Conservation (phyloP, 2,329 filamentous ascomycete species). For the Xylariaceae sp. region DNA sequence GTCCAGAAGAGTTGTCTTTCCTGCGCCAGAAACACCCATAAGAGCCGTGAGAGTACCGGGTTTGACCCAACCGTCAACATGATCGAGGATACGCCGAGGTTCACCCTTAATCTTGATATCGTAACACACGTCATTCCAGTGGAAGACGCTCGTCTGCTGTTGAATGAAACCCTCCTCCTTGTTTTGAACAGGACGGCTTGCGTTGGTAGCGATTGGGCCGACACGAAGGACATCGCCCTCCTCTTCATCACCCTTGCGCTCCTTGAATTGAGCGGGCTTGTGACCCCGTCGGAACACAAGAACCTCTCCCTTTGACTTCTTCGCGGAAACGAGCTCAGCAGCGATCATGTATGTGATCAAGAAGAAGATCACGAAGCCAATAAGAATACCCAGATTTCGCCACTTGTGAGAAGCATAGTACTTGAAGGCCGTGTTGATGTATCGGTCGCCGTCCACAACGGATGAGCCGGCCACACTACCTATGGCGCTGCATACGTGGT, state of each 20-base stretch:
- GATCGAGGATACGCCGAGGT: conserved; percentile 76
- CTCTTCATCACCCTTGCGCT: conserved; percentile 68
- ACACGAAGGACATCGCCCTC: conserved; percentile 57
- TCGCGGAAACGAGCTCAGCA: conserved; percentile 69
- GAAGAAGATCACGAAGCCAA: conserved; percentile 70
- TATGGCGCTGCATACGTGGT: conserved; percentile 64
- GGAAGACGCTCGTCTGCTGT: conserved; percentile 77
- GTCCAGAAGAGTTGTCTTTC: conserved; percentile 90
- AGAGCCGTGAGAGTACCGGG: conserved; percentile 88
- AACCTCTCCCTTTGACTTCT: conserved; percentile 78
- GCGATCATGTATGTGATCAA: conserved; percentile 66
- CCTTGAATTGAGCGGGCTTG: conserved; percentile 62
- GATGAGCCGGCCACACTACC: conserved; percentile 62
- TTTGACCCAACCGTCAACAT: conserved; percentile 93
- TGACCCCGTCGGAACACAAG: conserved; percentile 77
- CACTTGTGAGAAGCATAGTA: conserved; percentile 68
- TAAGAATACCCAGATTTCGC: conserved; percentile 74
- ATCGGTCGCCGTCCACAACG: conserved; percentile 64
- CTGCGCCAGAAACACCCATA: conserved; percentile 93
- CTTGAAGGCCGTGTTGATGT: conserved; percentile 59
- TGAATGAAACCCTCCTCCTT: conserved; percentile 53
- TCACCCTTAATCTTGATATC: conserved; percentile 80
- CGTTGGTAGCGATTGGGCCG: conserved; percentile 54
- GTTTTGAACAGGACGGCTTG: conserved; percentile 49
- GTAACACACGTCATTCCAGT: conserved; percentile 84